Percentiles rank a stretch among this genome's conserved stretches.
Conservation (phyloP, 139 green algal genomes). For the Ulvella scutata region DNA sequence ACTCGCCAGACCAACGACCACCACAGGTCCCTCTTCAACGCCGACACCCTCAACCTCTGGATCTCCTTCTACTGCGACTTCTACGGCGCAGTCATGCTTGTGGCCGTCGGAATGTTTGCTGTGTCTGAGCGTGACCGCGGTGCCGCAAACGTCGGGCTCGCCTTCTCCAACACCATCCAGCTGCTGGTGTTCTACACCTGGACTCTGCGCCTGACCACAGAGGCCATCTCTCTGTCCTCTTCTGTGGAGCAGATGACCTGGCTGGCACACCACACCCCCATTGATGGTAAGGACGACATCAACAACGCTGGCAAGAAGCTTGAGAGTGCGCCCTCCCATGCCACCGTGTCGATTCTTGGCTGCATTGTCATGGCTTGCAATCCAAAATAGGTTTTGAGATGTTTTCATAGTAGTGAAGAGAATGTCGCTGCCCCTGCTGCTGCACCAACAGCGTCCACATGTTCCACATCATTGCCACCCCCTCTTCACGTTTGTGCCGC, state of each 20-base stretch:
- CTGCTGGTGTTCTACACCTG: slow-evolving; percentile 53
- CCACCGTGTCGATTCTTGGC: not conserved
- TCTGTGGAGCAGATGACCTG: slow-evolving; percentile 39
- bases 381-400: not conserved
- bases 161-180: slow-evolving; percentile 51
- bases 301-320: not conserved
- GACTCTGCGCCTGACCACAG: slow-evolving; percentile 38
- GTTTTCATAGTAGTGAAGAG: too few species aligned
- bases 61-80: slow-evolving; percentile 54
- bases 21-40: slow-evolving; percentile 42
- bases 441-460: too few species aligned
- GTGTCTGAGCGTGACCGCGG: slow-evolving; percentile 20
- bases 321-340: not conserved
- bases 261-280: slow-evolving; percentile 21
- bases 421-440: too few species aligned
- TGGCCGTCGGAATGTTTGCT: slow-evolving; percentile 33
- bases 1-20: slow-evolving; percentile 24
- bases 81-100: slow-evolving; percentile 36
- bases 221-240: slow-evolving; percentile 41
- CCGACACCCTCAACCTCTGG: slow-evolving; percentile 44
- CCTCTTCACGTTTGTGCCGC: too few species aligned
- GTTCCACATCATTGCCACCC: too few species aligned
- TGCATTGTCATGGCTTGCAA: not conserved
- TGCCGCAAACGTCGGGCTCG: slow-evolving; percentile 31
- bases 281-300: slow-evolving; percentile 18